Base-by-base conservation (phyloP, 805 yeast genomes). In the Candida cerambycidarum region DNA sequence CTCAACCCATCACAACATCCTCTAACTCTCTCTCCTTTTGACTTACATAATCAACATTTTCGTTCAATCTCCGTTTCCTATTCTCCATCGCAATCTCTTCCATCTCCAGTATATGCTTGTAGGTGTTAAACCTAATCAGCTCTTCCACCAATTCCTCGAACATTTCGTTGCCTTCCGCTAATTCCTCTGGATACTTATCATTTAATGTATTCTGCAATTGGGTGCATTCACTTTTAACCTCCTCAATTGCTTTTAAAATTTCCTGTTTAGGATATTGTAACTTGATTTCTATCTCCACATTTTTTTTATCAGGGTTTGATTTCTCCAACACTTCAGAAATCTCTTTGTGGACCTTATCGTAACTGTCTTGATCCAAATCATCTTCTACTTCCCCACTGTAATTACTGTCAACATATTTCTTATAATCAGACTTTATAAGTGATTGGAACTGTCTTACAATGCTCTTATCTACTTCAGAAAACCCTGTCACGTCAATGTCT, bases 381-480 rank as follows among this genome's bases (percentile, higher is more conserved):
- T 59, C 58, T 5, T 60, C 29, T 5, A 55, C 40, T 21, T 39
- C 38, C 3, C 55, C 59, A 2, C 40, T 42, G 41, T 36, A 51
- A 3, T 43, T 19, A 2, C 55, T 34, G 42, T 59, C 65, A 11
- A 55, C 57, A 16, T 54, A 44, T 47, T 61, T 69, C 4, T 62
- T 45, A 39, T 58, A 67, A 51, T 76, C 82, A 0, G 78, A 71
- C 39, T 58, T 58, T 4, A 75, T 57, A n/a, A 76, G 54, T 1
- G 43, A 52, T 6, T 54, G 38, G 36, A 71, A 46, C 45, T 75
- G 79, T 1, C 43, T 38, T 12, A 54, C 55, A 0, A 74, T 57
- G 7, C 46, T 25, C 5, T 41, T 21, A 2, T 60, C 61, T 2
- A 60, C 25, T 9, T 13, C 33, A 1, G 34, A 14, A 14, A 13